Conservation (phyloP, 495 filamentous ascomycete species). For the Xylaria bambusicola region DNA sequence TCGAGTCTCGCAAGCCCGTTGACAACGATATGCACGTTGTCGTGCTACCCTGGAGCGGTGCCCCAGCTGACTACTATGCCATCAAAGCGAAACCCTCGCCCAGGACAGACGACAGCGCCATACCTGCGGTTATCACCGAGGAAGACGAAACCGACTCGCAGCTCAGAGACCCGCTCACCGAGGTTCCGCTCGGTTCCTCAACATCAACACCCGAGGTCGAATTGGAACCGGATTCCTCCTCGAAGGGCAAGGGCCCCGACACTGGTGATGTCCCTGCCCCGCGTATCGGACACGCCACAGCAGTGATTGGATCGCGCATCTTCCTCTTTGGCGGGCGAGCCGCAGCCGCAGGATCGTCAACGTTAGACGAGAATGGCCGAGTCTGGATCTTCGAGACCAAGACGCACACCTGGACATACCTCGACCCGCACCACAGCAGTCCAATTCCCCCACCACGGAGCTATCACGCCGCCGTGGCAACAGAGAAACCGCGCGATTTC, state of each 20-base stretch:
- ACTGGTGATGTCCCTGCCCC: conserved; percentile 44
- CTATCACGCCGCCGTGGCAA: conserved; percentile 51
- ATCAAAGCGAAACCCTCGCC: conserved; percentile 47
- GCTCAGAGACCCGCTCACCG: conserved; percentile 26
- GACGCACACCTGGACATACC: conserved; percentile 55
- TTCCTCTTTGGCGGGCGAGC: conserved; percentile 65
- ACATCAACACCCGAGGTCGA: background rate
- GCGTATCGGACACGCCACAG: conserved; percentile 60
- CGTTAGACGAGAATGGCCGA: conserved; percentile 62
- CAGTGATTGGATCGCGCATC: conserved; percentile 59
- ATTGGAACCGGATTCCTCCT: conserved; percentile 7
- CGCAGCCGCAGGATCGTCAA: conserved; percentile 39
- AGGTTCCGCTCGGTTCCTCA: conserved; percentile 26
- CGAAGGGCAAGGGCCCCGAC: conserved; percentile 14
- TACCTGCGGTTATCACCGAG: conserved; percentile 38
- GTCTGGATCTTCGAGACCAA: conserved; percentile 68
- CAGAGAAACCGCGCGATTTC: conserved; percentile 48
- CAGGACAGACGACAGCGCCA: background rate
- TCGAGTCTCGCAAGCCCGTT: conserved; percentile 51
- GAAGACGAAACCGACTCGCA: conserved; percentile 38
- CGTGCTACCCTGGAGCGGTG: conserved; percentile 55
- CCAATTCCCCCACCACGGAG: conserved; percentile 47
- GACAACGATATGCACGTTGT: conserved; percentile 73
- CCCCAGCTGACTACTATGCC: conserved; percentile 58
- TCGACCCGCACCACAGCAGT: conserved; percentile 49